Conservation (phyloP, 208 protist species). For the Leishmania major region DNA sequence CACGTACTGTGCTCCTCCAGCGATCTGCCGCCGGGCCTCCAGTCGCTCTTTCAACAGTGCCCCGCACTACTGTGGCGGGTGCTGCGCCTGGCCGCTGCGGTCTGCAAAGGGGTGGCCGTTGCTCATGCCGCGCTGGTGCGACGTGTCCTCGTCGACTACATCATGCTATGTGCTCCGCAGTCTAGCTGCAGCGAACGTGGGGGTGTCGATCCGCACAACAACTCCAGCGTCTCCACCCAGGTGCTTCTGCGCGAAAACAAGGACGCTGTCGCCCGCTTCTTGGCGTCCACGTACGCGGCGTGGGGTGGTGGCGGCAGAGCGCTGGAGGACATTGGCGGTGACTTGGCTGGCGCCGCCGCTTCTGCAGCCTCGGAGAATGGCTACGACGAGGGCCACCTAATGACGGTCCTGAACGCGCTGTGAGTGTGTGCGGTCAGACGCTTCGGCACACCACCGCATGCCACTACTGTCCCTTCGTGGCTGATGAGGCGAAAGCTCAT, state of each 20-base stretch:
- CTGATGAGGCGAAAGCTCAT: not conserved
- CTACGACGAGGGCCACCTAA: conserved; percentile 3
- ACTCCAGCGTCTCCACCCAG: conserved; percentile 5
- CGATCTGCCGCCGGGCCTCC: conserved; percentile 20
- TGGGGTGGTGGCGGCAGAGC: not conserved
- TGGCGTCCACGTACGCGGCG: conserved; percentile 17
- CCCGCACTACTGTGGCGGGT: conserved; percentile 65
- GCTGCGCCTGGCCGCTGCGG: conserved; percentile 28
- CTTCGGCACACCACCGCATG: not conserved
- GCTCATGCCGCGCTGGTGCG: conserved; percentile 25
- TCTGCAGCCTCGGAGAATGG: not conserved
- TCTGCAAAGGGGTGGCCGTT: conserved; percentile 15
- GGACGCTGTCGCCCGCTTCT: conserved; percentile 35
- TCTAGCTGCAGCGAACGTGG: not conserved
- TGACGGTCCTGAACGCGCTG: not conserved
- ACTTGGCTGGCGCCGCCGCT: not conserved
- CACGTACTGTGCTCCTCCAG: conserved; percentile 27
- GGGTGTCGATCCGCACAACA: not conserved
- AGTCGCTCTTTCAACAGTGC: conserved; percentile 47
- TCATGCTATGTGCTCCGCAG: conserved; percentile 12
- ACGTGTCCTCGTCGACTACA: conserved; percentile 30
- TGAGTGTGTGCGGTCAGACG: not conserved
- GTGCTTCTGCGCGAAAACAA: conserved; percentile 36
- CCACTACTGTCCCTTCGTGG: not conserved
- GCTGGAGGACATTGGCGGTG: not conserved